Percentiles rank a stretch among this genome's conserved stretches.
phyloP scores from a whole-genome alignment of 1,284 basidiomycete species.

The Puccinia brachypodii region DNA sequence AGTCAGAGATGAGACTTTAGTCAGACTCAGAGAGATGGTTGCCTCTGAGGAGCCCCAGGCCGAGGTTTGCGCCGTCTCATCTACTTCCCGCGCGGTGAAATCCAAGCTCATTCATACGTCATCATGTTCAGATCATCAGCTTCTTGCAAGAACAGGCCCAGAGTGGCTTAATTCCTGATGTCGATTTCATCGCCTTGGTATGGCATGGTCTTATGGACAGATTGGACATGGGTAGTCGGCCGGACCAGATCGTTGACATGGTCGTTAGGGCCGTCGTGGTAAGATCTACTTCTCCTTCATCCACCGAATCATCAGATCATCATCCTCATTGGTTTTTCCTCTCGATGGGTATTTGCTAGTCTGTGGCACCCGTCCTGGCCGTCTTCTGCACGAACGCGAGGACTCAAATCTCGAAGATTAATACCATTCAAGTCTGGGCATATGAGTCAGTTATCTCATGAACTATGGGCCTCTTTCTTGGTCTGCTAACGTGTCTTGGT shows the following conservation, averaged over 20 bases:
- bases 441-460: slow-evolving; percentile 48
- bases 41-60: slow-evolving; percentile 68
- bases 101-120: neutral
- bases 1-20: slow-evolving; percentile 61
- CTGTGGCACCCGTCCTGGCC: slow-evolving; percentile 78
- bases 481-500: neutral
- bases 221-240: slow-evolving; percentile 79
- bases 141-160: slow-evolving; percentile 66
- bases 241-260: slow-evolving; percentile 83
- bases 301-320: slow-evolving; percentile 17
- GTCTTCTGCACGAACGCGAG: slow-evolving; percentile 82
- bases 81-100: neutral
- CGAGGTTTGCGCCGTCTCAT: slow-evolving; percentile 57
- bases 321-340: slow-evolving; percentile 14
- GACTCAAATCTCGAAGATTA: slow-evolving; percentile 86
- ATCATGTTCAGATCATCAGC: slow-evolving; percentile 66
- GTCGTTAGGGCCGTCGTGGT: slow-evolving; percentile 80
- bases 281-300: slow-evolving; percentile 51
- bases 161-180: slow-evolving; percentile 65
- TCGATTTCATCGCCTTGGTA: slow-evolving; percentile 80
- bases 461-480: neutral
- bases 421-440: slow-evolving; percentile 87
- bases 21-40: slow-evolving; percentile 65
- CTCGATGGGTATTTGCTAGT: slow-evolving; percentile 62
- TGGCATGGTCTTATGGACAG: slow-evolving; percentile 86